Conservation (phyloP, 495 filamentous ascomycete species). For the Xylaria cubensis region DNA sequence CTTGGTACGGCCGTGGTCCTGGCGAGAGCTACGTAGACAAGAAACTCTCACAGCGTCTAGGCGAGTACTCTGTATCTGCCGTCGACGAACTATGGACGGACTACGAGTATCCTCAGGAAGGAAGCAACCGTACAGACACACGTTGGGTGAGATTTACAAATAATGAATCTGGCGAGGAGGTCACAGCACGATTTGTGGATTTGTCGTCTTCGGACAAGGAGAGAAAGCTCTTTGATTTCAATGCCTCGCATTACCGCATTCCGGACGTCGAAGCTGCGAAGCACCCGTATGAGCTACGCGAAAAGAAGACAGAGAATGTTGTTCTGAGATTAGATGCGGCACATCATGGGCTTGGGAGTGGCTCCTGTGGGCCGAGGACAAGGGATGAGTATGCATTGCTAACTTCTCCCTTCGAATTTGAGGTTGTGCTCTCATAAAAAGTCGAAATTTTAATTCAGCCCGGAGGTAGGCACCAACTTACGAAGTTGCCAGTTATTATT, state of each 20-base stretch:
- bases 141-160: slow-evolving; percentile 57
- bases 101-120: slow-evolving; percentile 71
- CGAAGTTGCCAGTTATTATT: no score
- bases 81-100: slow-evolving; percentile 58
- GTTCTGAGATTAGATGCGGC: slow-evolving; percentile 63
- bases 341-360: slow-evolving; percentile 65
- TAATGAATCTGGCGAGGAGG: slow-evolving; percentile 38
- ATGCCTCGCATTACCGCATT: slow-evolving; percentile 56
- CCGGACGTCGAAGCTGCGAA: slow-evolving; percentile 57
- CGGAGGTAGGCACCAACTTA: neutral
- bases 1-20: slow-evolving; percentile 68
- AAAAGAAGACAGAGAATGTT: slow-evolving; percentile 54
- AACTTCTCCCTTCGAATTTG: slow-evolving; percentile 38
- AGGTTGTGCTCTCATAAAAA: slow-evolving; percentile 30
- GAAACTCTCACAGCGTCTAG: slow-evolving; percentile 60
- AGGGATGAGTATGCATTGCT: slow-evolving; percentile 57
- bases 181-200: slow-evolving; percentile 43
- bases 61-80: slow-evolving; percentile 49
- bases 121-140: slow-evolving; percentile 65
- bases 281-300: slow-evolving; percentile 65
- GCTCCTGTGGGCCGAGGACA: slow-evolving; percentile 64
- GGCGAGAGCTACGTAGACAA: slow-evolving; percentile 70
- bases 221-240: slow-evolving; percentile 58
- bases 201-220: slow-evolving; percentile 32
- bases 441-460: neutral